Base-by-base conservation (phyloP, 2,329 filamentous ascomycete species). In the Fusarium concolor region DNA sequence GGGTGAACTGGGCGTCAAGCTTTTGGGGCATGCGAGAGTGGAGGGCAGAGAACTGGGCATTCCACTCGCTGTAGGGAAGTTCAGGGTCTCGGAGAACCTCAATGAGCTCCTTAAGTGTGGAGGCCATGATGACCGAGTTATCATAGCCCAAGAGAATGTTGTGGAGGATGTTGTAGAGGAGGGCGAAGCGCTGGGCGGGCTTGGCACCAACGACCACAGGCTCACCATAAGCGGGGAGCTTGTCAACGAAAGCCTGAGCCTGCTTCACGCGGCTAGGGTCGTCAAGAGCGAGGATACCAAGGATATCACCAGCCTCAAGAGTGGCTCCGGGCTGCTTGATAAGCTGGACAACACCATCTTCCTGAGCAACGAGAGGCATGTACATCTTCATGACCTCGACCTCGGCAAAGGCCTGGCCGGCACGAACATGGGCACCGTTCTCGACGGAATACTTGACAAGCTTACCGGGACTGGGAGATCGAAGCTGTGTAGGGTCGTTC, bases 311-410 rank as follows among this genome's bases (percentile, higher is more conserved):
- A 77, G 96, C 96, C 80, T 98, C 94, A 46, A 99, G 91, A 18
- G 94, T 96, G n/a, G 96, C 92, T 79, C 96, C 96, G 67, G 96
- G 96, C 83, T 98, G 96, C 88, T 99, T 99, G 86, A 99, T 97
- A 75, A 99, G 88, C 83, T 97, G 96, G 57, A 99, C 95, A 55
- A 97, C 87, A 84, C 96, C 96, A 74, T 97, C 96, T 80, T 99
- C 96, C 77, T 94, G 91, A 4, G 96, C 92, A 65, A 99, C 87
- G 56, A 99, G 86, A 76, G 96, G 96, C 96, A 99, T 99, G 87
- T 98, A 98, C 96, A 99, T 99, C 87, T 99, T 99, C 96, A 99
- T 99, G 81, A 99, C 96, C 82, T 99, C 96, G 39, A 99, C 95
- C 80, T 99, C 96, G 56, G 96, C 96, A 76, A 94, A 99, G 33